Conservation (phyloP, 768 basidiomycete species). For the Russula foetens region DNA sequence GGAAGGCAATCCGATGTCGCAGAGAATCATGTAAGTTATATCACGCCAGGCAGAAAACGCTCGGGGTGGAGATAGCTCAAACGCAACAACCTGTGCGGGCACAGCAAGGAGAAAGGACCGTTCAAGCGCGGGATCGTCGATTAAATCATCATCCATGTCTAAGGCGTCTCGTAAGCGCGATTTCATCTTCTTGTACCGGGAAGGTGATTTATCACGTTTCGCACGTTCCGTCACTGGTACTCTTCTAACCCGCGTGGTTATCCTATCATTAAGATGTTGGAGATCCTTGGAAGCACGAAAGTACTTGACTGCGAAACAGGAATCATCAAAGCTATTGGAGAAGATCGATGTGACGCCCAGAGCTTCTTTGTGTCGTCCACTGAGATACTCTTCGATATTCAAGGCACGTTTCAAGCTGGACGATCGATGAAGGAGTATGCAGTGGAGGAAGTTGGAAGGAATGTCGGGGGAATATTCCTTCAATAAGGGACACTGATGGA, state of each 20-base stretch:
- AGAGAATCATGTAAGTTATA: conserved; percentile 1
- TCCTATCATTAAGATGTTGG: background rate
- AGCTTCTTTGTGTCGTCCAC: background rate
- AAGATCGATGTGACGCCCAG: background rate
- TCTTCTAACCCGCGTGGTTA: background rate
- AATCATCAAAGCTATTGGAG: background rate
- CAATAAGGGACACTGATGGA: conserved; percentile 32
- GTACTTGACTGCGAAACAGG: conserved; percentile 7
- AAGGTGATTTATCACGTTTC: background rate
- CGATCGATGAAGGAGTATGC: conserved; percentile 33
- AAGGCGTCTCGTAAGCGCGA: background rate
- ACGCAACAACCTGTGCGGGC: background rate
- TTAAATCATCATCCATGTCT: background rate
- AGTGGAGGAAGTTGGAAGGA: conserved; percentile 29
- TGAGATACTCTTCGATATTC: conserved; percentile 8
- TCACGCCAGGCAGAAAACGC: conserved; percentile 5
- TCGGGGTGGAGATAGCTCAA: background rate
- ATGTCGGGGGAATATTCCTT: conserved; percentile 40
- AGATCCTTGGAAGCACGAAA: background rate
- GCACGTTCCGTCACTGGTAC: background rate
- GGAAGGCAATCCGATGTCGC: background rate
- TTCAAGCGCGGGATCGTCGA: background rate
- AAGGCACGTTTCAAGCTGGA: background rate
- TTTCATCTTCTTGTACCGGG: background rate
- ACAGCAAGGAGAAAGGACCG: background rate